These are phyloP conservation scores for Paraleonurus japonicus DNA, from an alignment of 257 asterid genomes.

Conservation along the genomic window DNA sequence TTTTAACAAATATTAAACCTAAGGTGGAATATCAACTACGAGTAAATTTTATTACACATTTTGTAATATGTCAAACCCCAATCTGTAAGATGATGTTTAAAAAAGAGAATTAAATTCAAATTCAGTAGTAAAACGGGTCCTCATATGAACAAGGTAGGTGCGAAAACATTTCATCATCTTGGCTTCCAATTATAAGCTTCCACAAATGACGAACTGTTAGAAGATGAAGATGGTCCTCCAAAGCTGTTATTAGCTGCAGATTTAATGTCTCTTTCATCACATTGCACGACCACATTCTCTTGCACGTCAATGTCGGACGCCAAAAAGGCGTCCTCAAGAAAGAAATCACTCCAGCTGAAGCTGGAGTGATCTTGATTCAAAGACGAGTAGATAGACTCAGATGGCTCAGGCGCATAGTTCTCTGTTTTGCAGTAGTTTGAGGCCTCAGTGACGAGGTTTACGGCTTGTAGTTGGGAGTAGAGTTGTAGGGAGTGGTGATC, in stretches of 20 bases:
- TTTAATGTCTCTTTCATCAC: constrained; percentile 12
- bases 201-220: constrained; percentile 63
- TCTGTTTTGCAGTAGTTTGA: constrained; percentile 25
- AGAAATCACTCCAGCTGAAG: constrained; percentile 80
- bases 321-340: constrained; percentile 55
- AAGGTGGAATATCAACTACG: background rate
- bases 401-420: constrained; percentile 13
- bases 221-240: constrained; percentile 42
- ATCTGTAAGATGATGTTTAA: background rate
- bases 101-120: background rate
- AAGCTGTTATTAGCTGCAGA: background rate
- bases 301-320: constrained; percentile 20
- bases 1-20: background rate
- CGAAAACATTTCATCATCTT: constrained; percentile 58
- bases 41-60: background rate
- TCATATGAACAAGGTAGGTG: constrained; percentile 56
- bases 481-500: constrained; percentile 30
- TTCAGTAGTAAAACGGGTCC: constrained; percentile 46
- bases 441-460: constrained; percentile 51
- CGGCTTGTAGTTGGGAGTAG: constrained; percentile 67
- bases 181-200: constrained; percentile 74
- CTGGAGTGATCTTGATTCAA: constrained; percentile 38
- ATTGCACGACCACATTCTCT: background rate
- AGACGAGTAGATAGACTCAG: constrained; percentile 21
- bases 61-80: background rate